A percentile compares a stretch with the other conserved stretches of the same genome.
Conservation (phyloP, 1,139 yeast genomes). For the Nakaseomyces nivariensis region DNA sequence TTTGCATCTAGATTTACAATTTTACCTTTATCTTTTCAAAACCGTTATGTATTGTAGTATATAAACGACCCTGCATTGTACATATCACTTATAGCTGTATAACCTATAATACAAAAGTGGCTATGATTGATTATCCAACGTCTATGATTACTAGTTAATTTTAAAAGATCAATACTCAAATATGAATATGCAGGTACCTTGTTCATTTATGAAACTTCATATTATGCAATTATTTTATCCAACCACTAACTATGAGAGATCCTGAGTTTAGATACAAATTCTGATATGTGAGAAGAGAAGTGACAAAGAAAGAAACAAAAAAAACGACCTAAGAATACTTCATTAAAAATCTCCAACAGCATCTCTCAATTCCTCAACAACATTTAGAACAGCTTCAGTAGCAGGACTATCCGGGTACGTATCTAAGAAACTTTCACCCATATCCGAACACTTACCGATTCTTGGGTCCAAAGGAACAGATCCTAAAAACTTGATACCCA, state of each 20-base stretch:
- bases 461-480: constrained; percentile 93
- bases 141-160: too few relatives aligned
- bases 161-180: too few relatives aligned
- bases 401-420: constrained; percentile 89
- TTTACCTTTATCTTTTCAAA: not conserved
- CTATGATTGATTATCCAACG: not conserved
- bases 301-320: not conserved
- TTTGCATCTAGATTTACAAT: not conserved
- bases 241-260: not conserved
- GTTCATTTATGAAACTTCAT: too few relatives aligned
- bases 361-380: constrained; percentile 48
- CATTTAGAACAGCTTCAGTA: constrained; percentile 72
- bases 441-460: constrained; percentile 80
- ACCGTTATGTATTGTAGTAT: not conserved
- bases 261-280: not conserved
- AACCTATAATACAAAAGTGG: not conserved
- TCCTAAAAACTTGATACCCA: constrained; percentile 71
- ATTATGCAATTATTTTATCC: too few relatives aligned
- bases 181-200: too few relatives aligned
- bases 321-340: not conserved
- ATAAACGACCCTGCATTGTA: not conserved
- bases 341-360: constrained; percentile 25
- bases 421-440: constrained; percentile 81
- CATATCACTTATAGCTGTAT: not conserved
- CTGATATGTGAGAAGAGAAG: not conserved